Evolutionary conservation across 73 alveolate species (phyloP), one percentile per base, ranked within the genome.

Genomic region (Paramecium tetraurelia): DNA sequence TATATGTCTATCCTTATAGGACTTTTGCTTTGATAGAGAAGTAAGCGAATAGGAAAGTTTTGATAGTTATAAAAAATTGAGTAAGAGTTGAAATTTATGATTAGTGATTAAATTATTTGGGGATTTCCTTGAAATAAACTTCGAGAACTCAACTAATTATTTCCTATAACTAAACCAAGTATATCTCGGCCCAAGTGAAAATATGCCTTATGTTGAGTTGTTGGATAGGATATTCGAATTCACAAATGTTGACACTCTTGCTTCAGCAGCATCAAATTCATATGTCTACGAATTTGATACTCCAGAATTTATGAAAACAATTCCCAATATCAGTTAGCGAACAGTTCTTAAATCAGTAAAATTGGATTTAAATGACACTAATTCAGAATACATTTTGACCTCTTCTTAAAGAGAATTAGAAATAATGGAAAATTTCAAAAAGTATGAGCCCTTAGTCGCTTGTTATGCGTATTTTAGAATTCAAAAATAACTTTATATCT

Each of bases 401-500:
- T 18, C 48, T 3, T 22, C 70, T 41, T 7, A 80, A 44, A 80
- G 90, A 80, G 90, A 80, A 46, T 27, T 80, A 80, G 90, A 48
- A 41, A 80, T 80, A 0, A 80, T 80, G 90, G 90, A 80, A 7
- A 48, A 33, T 48, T 80, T 80, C 33, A 80, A 43, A 12, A 44
- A 41, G 21, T 41, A 80, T 80, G 90, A 80, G 46, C 90, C 90
- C 7, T 46, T 80, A 9, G 90, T 80, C 24, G 21, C 76, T n/a
- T 80, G 90, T 29, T 80, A 31, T 44, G 90, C 90, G 24, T 80
- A 80, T 80, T 80, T 41, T 80, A 80, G 90, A 48, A 35, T 80
- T 9, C 46, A 80, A 80, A 21, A 80, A 43, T 48, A 80, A 24
- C 33, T 80, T 21, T 80, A 24, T 43, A 20, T 80, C 9, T 80